These are phyloP conservation scores for Agarophyton chilense DNA, from an alignment of 23 red algal genomes.

Conservation along the genomic window DNA sequence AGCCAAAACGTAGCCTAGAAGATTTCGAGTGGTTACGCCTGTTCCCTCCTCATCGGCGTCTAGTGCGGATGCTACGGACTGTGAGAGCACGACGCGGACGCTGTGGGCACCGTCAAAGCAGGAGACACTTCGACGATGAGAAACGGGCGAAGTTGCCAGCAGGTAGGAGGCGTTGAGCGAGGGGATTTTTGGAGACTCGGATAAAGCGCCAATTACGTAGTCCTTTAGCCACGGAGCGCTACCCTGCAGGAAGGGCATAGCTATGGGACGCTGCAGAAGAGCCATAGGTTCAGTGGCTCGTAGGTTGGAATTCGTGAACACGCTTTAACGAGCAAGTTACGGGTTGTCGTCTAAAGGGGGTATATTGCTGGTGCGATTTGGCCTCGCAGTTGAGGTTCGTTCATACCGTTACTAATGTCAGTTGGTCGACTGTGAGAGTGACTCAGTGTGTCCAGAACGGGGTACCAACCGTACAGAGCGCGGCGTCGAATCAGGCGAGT, in stretches of 20 bases:
- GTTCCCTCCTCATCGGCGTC: conserved; percentile 40
- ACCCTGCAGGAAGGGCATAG: background rate
- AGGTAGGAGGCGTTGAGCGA: conserved; percentile 42
- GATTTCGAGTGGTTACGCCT: conserved; percentile 47
- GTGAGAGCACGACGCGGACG: conserved; percentile 45
- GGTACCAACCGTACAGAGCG: too few relatives aligned
- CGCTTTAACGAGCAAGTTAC: background rate
- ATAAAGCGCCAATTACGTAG: conserved; percentile 6
- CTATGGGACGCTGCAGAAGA: background rate
- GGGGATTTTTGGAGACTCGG: background rate
- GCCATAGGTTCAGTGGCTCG: background rate
- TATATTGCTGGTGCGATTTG: too few relatives aligned
- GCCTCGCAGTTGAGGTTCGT: background rate
- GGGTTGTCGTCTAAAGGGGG: too few relatives aligned
- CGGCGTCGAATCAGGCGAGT: too few relatives aligned
- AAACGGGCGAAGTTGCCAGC: conserved; percentile 30
- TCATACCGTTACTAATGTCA: background rate
- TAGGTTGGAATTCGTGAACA: background rate
- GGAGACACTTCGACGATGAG: conserved; percentile 13
- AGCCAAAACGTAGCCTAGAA: conserved; percentile 34
- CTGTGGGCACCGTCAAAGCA: conserved; percentile 47
- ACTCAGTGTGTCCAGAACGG: background rate
- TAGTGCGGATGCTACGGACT: conserved; percentile 7
- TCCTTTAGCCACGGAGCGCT: conserved; percentile 37
- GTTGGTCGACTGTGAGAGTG: background rate